Percentiles rank a stretch among this genome's conserved stretches.
Conservation (phyloP, 768 basidiomycete species). For the Termitomyces sp. region DNA sequence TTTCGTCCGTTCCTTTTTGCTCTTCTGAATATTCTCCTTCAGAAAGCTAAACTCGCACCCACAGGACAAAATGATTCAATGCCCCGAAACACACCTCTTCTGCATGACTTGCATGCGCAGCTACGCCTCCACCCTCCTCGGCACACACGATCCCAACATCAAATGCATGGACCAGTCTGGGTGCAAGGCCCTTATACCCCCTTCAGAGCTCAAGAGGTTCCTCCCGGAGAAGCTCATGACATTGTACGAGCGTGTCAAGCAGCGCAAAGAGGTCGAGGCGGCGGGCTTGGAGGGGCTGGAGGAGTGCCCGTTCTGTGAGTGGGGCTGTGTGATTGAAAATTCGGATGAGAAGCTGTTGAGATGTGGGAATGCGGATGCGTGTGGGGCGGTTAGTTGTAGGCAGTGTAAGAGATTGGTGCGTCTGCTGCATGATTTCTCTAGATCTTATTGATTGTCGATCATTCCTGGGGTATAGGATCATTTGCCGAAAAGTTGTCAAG, state of each 20-base stretch:
- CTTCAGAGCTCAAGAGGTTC: conserved; percentile 64
- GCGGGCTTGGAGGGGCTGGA: conserved; percentile 80
- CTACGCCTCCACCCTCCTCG: conserved; percentile 67
- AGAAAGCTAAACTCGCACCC: not conserved
- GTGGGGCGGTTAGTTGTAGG: conserved; percentile 75
- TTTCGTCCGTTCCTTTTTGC: conserved; percentile 49
- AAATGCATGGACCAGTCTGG: conserved; percentile 82
- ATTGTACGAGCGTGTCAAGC: conserved; percentile 71
- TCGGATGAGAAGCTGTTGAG: conserved; percentile 61
- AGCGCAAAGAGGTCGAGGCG: conserved; percentile 73
- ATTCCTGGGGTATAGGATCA: conserved; percentile 58
- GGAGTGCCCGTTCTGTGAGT: conserved; percentile 91
- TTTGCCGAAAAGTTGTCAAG: conserved; percentile 77
- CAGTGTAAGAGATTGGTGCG: conserved; percentile 70
- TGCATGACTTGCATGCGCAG: conserved; percentile 67
- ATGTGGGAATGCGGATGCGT: conserved; percentile 60
- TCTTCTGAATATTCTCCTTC: not conserved
- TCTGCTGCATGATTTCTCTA: not conserved
- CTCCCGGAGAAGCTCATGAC: conserved; percentile 62
- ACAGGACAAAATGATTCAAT: conserved; percentile 84
- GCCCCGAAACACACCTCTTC: conserved; percentile 87
- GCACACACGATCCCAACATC: conserved; percentile 56
- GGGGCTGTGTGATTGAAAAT: conserved; percentile 70
- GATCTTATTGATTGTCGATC: not conserved
- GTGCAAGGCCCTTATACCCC: conserved; percentile 64